Percentiles rank a stretch among this genome's conserved stretches.
Conservation (phyloP, 164 flowering plant species). For the Vitis labrusca region DNA sequence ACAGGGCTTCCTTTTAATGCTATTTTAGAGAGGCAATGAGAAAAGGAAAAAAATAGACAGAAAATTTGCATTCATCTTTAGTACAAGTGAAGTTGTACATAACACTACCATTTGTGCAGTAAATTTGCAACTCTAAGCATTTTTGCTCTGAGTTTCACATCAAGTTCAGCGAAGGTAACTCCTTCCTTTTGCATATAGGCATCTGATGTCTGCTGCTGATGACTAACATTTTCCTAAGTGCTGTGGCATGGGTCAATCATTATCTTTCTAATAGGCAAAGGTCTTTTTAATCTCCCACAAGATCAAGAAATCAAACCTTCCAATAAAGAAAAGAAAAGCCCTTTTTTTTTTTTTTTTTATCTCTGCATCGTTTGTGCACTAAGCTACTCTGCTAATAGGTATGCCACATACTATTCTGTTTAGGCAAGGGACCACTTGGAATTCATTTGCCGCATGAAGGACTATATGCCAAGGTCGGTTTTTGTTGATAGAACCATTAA, state of each 20-base stretch:
- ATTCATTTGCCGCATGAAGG: conserved; percentile 77
- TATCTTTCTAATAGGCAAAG: no score
- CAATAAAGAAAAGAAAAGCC: no score
- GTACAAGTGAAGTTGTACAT: background rate
- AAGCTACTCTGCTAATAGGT: background rate
- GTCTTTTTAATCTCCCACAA: no score
- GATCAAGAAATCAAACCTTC: no score
- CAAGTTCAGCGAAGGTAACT: no score
- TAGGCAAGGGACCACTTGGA: conserved; percentile 79
- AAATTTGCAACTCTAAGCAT: background rate
- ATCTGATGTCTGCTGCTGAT: no score
- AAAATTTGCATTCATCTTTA: background rate
- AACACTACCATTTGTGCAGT: background rate
- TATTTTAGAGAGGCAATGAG: background rate
- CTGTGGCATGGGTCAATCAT: no score
- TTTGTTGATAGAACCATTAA: conserved; percentile 61
- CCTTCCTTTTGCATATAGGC: no score
- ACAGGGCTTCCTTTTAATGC: background rate
- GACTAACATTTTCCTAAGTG: no score
- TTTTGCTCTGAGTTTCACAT: no score
- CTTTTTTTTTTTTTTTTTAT: no score
- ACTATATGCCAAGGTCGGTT: conserved; percentile 53
- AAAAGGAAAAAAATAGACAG: background rate
- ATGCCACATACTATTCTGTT: conserved; percentile 2
- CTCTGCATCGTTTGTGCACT: background rate